Evolutionary conservation across 306 rosid species (phyloP), one percentile per base, ranked within the genome.

Genomic region (Quercus berberidifolia): DNA sequence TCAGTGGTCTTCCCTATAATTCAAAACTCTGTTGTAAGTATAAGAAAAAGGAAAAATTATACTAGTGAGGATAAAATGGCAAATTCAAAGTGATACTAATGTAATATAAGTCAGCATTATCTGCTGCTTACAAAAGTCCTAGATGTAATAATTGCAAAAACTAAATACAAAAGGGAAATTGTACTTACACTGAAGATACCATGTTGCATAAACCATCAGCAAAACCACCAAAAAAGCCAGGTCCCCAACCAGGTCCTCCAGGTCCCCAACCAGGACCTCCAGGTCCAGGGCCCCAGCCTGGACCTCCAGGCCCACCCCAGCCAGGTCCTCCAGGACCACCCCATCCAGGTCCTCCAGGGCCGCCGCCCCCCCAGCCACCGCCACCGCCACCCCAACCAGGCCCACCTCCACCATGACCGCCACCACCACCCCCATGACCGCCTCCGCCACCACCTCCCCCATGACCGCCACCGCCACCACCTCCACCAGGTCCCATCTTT

Each of bases 161-260:
- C 23, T 21, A 21, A 21, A 21, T 21, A 21, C 23, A 21, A 38
- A 12, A 5, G 15, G 21, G 5, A 35, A 35, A 28, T 13, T 33
- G 17, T 18, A 76, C 86, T 78, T 74, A 92, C 97, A 90, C 88
- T 12, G 96, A 90, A 65, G 93, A 83, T 65, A 92, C 2, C 55
- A 90, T 71, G 81, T 0, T 71, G 80, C 91, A 92, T 23, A 92
- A 10, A 51, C 96, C 93, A 78, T 89, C 26, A 23, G 64, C 92
- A 84, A 80, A 89, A 19, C 95, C 97, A 8, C 93, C 92, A 57
- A 92, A 85, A 54, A 87, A 86, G 8, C 86, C 85, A 31, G 86
- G 88, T 46, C 89, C 89, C 1, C 74, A 59, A 6, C 68, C 74
- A 54, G 75, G 75, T 0, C 91, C 93, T 0, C 87, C 87, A 21